phyloP scores from a whole-genome alignment of 2,329 filamentous ascomycete genomes.

The Paraphaeosphaeria sporulosa region DNA sequence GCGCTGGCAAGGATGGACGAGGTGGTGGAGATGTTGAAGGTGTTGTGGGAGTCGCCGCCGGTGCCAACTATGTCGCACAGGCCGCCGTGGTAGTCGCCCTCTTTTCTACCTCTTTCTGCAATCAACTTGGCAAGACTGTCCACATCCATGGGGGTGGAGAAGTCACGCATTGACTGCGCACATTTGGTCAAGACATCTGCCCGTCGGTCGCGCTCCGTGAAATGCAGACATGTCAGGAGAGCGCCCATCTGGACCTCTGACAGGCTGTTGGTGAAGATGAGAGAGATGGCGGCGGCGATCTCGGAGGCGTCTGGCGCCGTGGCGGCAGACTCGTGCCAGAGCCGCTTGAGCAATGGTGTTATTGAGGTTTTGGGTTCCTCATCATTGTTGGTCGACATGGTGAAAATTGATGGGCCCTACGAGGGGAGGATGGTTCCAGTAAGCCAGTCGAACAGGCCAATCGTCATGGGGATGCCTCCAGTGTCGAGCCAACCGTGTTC shows the following conservation, averaged over 20 bases:
- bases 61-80: constrained; percentile 97
- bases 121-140: constrained; percentile 68
- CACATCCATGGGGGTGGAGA: constrained; percentile 75
- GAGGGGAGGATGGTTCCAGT: not conserved
- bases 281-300: constrained; percentile 86
- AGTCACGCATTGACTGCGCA: constrained; percentile 82
- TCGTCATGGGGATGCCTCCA: not conserved
- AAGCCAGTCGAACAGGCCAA: constrained; percentile 2
- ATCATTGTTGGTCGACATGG: constrained; percentile 35
- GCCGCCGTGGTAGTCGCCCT: constrained; percentile 81
- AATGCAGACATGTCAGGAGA: constrained; percentile 89
- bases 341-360: constrained; percentile 74
- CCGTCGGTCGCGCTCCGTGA: constrained; percentile 83
- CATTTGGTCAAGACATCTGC: constrained; percentile 87
- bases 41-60: constrained; percentile 94
- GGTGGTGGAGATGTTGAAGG: constrained; percentile 97
- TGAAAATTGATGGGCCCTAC: not conserved
- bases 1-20: constrained; percentile 90
- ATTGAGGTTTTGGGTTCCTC: constrained; percentile 59
- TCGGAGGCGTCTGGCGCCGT: constrained; percentile 70
- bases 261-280: constrained; percentile 90
- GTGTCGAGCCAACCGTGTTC: too few species aligned
- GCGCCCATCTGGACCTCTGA: constrained; percentile 89
- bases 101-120: constrained; percentile 65
- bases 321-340: constrained; percentile 66